Evolutionary conservation across 2,329 filamentous ascomycete genomes (phyloP), one percentile per base, ranked within the genome.

Genomic region (Gaeumannomyces tritici): DNA sequence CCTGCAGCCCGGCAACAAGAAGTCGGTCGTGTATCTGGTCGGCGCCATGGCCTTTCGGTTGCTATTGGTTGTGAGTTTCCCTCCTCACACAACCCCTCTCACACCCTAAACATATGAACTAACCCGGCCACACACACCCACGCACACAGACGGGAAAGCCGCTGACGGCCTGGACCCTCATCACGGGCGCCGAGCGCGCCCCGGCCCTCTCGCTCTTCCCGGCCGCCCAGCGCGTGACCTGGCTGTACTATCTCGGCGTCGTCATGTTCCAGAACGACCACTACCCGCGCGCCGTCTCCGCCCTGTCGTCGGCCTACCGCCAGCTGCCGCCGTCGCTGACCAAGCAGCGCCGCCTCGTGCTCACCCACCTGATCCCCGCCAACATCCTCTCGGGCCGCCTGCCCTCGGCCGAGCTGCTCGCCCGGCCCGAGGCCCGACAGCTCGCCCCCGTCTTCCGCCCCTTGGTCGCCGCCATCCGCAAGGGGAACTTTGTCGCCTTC

Each of bases 211-310:
- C 84, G 1, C 83, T 90, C 61, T 98, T 96, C 70, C 91, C 93
- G 2, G 91, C 90, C 27, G 84, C 89, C 7, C 90, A 98, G 72
- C 86, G 92, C 59, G 91, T 96, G 60, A 96, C 92, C 4, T 98
- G 93, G 69, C 86, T 98, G 18, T 97, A 96, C 77, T 96, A 96
- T 72, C 87, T 98, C 7, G 93, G 93, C 24, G 88, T 92, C 63
- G 97, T 93, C 75, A 86, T 93, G 70, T 91, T 96, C 72, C 86
- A 90, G 66, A 93, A 91, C 73, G 89, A 87, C 67, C 88, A 96
- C 71, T 96, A 91, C 73, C 85, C 84, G 65, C 87, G 89, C 29
- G 91, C 93, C 0, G 85, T 88, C 61, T 79, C 85, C 59, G 91
- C 89, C 47, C 79, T 97, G 8, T 84, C 96, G 69, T 82, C 87